These are phyloP conservation scores for Mycena kentingensis DNA, from an alignment of 768 basidiomycete genomes.

Conservation along the genomic window DNA sequence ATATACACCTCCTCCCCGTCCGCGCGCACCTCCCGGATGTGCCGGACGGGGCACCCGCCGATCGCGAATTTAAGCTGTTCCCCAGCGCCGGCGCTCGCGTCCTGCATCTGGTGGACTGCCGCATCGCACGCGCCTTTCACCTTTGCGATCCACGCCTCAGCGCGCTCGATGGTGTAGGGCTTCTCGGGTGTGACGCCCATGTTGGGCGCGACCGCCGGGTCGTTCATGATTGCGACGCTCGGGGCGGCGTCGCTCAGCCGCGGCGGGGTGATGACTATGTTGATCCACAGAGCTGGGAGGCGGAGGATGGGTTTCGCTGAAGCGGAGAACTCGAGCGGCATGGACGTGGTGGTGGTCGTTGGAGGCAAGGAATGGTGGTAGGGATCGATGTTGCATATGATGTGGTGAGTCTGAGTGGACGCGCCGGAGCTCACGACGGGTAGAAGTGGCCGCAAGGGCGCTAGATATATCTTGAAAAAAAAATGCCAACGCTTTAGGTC, in stretches of 20 bases:
- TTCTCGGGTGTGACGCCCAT: constrained; percentile 8
- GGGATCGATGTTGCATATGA: too few species aligned
- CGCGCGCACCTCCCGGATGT: constrained; percentile 44
- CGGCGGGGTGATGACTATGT: constrained; percentile 54
- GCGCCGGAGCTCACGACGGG: too few species aligned
- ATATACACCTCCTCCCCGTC: constrained; percentile 50
- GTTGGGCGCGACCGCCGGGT: constrained; percentile 3
- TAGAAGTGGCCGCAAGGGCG: too few species aligned
- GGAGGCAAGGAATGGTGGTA: too few species aligned
- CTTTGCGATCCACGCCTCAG: constrained; percentile 13
- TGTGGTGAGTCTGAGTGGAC: too few species aligned
- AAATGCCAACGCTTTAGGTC: too few species aligned
- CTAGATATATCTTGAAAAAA: too few species aligned
- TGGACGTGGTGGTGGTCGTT: too few species aligned
- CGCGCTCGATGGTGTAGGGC: constrained; percentile 4
- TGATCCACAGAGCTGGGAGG: constrained; percentile 44
- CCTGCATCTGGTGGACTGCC: constrained; percentile 3
- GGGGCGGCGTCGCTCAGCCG: constrained; percentile 42
- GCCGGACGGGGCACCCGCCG: constrained; percentile 42
- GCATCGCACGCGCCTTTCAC: constrained; percentile 11
- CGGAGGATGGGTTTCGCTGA: constrained; percentile 56
- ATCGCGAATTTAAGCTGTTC: constrained; percentile 20
- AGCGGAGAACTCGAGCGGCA: too few species aligned
- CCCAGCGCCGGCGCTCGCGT: too few species aligned
- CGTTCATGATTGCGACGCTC: constrained; percentile 13